Evolutionary conservation across 1,284 basidiomycete genomes (phyloP), one percentile per base, ranked within the genome.

Genomic region (Apiotrichum mycotoxinovorans): DNA sequence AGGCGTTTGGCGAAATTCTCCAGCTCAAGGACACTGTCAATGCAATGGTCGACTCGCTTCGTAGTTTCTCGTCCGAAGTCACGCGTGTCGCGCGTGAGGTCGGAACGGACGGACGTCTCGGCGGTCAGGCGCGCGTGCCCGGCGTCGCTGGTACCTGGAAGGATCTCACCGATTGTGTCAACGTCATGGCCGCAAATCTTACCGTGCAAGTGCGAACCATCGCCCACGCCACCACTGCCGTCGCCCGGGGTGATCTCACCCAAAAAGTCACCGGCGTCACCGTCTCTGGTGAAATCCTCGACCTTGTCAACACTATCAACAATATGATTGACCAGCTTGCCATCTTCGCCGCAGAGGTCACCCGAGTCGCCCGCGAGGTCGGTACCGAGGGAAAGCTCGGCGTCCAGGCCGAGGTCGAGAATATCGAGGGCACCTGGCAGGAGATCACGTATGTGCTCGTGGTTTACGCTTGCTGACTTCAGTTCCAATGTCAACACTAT

Each of bases 391-490:
- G 94, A 41, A 97, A 97, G 78, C 81, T 98, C 15, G 95, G 95
- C 69, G 95, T 96, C 0, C 95, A 97, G 71, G 95, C 96, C 20
- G 91, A 98, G 73, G 92, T 98, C 44, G 92, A 92, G 63, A 91
- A 94, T 63, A 90, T 98, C 35, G 91, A 98, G 72, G 96, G 95
- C 52, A 96, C 92, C 52, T 98, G 95, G 96, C 90, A 93, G 73
- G 93, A 97, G 76, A 97, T 98, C 75, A 98, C 95, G 86, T 95
- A 79, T 63, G 91, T 85, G n/a, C n/a, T n/a, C n/a, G n/a, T n/a
- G n/a, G n/a, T 2, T 15, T 2, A 12, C 30, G 11, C 5, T 35
- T n/a, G 33, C 51, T 51, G 25, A 46, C 60, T 87, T 84, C 27
- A 84, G 91, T 68, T 91, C 90, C 38, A 80, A 79, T 58, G 92